Evolutionary conservation across 805 yeast genomes (phyloP), one percentile per base, ranked within the genome.

Genomic region (Saturnispora bothae): DNA sequence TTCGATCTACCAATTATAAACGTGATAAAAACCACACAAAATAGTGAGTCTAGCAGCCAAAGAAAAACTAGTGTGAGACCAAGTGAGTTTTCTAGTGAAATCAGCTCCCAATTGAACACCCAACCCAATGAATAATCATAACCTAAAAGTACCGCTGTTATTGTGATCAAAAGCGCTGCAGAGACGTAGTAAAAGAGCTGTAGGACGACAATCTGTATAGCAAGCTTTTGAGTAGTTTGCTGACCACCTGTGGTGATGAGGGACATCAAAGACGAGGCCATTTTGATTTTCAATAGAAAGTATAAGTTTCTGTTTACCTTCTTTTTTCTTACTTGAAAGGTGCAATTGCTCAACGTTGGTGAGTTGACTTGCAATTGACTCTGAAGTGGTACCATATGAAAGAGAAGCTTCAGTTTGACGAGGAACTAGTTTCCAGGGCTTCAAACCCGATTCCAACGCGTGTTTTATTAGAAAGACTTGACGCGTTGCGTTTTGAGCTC

Each of bases 1-100:
- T 89, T 92, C 30, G 95, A 82, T 41, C 97, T 66, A 0, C 97
- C 96, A 10, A 89, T 95, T 20, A 89, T 76, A 2, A 88, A 60
- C 1, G 94, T 84, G 52, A 89, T 76, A 53, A 84, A 85, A 9
- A 84, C 57, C 1, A 86, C 95, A 48, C 94, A 80, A 29, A 92
- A 63, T 31, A 92, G 66, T 0, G 96, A 69, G 54, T 83, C 94
- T 35, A 85, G 57, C 13, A 89, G 63, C 97, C 97, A 89, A 40
- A 88, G 57, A 6, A 73, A 56, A 26, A 79, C 71, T 31, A 89
- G 59, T 0, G 83, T 76, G 53, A 86, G 63, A 2, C 97, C 97
- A 54, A 83, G 63, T 1, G 94, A 76, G 52, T 83, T 85, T 35
- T 79, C 82, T 43, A 78, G 64, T 4, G 83, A 69, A 1, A 89